Conservation (phyloP, 305 asterid species). For the Galium porrigens region DNA sequence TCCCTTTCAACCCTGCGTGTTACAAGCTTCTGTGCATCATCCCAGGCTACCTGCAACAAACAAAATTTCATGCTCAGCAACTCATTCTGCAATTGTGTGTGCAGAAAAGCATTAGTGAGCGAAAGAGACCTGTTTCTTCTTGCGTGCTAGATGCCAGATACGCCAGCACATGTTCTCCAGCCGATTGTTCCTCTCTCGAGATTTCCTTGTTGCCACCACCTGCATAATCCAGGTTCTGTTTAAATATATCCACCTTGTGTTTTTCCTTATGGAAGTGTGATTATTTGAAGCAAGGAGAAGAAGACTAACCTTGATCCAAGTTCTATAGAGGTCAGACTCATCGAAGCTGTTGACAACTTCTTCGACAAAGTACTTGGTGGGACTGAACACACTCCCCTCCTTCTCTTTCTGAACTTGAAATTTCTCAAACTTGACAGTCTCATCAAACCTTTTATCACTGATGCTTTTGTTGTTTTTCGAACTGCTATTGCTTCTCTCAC, state of each 20-base stretch:
- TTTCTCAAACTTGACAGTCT: constrained; percentile 24
- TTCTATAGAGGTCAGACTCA: constrained; percentile 48
- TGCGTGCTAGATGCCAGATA: constrained; percentile 62
- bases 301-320: constrained; percentile 46
- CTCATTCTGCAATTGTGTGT: not conserved
- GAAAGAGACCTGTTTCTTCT: constrained; percentile 43
- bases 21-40: constrained; percentile 38
- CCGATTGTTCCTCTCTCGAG: constrained; percentile 43
- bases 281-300: not conserved
- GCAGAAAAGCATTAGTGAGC: not conserved
- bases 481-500: constrained; percentile 18
- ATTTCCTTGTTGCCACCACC: constrained; percentile 57
- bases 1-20: constrained; percentile 33
- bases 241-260: not conserved
- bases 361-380: constrained; percentile 54
- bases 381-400: constrained; percentile 34
- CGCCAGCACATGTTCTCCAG: constrained; percentile 79
- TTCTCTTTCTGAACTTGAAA: constrained; percentile 22
- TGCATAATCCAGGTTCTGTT: constrained; percentile 14
- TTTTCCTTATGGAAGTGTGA: not conserved
- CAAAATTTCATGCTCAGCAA: too few relatives aligned
- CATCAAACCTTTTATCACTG: constrained; percentile 18
- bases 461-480: constrained; percentile 15
- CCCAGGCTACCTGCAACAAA: constrained; percentile 49
- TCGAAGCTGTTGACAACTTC: constrained; percentile 51